A percentile compares a stretch with the other conserved stretches of the same genome.
These are phyloP conservation scores for Prunus davidiana DNA, from an alignment of 306 rosid genomes.

Conservation along the genomic window DNA sequence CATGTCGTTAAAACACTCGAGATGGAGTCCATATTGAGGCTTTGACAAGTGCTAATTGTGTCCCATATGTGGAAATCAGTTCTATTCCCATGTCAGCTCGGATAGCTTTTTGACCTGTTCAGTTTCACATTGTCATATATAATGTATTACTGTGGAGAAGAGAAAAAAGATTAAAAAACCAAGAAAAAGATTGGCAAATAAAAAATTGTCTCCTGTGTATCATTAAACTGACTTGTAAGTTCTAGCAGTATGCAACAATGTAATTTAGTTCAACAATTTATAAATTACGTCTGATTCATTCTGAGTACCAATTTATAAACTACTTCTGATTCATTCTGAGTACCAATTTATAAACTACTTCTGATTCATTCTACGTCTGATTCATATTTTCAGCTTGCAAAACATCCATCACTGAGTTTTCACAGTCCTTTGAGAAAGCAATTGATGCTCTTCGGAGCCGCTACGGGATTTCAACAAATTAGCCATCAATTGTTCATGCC, in stretches of 20 bases:
- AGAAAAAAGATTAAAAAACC: neutral
- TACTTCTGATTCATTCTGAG: no score
- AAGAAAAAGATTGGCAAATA: neutral
- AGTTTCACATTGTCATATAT: neutral
- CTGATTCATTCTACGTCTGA: neutral
- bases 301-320: neutral
- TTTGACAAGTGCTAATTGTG: neutral
- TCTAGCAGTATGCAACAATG: neutral
- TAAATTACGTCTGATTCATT: neutral
- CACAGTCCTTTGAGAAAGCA: constrained; percentile 69
- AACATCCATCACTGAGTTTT: constrained; percentile 59
- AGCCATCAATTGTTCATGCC: constrained; percentile 22
- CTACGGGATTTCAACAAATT: constrained; percentile 56
- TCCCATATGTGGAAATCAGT: neutral
- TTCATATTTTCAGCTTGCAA: constrained; percentile 57
- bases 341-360: neutral
- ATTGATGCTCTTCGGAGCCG: constrained; percentile 60
- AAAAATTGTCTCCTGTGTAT: no score
- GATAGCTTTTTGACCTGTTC: neutral
- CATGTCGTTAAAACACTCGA: neutral
- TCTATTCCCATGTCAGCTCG: neutral
- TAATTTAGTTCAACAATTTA: neutral
- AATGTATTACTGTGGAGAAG: neutral
- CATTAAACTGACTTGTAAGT: neutral
- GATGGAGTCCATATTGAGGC: neutral